Percentiles rank a stretch among this genome's conserved stretches.
These are phyloP conservation scores for Hymenoscyphus occultus DNA, from an alignment of 2,329 filamentous ascomycete genomes.

Conservation along the genomic window DNA sequence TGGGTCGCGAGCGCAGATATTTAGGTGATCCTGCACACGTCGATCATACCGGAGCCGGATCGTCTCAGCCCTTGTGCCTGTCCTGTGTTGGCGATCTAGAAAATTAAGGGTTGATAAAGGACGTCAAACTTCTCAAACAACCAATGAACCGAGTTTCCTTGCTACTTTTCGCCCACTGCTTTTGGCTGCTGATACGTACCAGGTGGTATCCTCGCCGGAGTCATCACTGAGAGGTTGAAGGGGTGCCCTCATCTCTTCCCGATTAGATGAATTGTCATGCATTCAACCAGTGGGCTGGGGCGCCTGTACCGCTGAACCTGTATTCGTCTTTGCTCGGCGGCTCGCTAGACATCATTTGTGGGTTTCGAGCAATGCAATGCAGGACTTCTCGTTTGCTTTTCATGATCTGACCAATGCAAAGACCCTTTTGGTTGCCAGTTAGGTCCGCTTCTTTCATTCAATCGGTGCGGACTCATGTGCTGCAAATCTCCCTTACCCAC, in stretches of 20 bases:
- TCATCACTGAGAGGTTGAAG: background rate
- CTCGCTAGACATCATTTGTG: conserved; percentile 7
- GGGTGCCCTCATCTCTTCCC: background rate
- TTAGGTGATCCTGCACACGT: conserved; percentile 5
- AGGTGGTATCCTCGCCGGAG: background rate
- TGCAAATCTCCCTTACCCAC: background rate
- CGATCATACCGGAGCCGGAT: conserved; percentile 14
- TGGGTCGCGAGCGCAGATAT: background rate
- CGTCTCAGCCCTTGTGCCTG: background rate
- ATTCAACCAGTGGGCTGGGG: conserved; percentile 3
- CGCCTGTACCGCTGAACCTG: conserved; percentile 7
- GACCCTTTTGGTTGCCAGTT: background rate
- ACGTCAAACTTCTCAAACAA: background rate
- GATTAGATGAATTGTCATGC: conserved; percentile 16
- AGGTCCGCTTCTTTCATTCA: background rate
- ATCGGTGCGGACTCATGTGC: background rate
- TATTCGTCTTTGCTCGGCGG: background rate
- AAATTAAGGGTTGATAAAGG: conserved; percentile 14
- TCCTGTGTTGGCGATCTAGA: conserved; percentile 8
- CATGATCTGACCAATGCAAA: background rate
- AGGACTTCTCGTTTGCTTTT: background rate
- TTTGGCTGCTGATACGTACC: background rate
- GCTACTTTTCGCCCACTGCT: background rate
- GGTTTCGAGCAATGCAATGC: background rate
- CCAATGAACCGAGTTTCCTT: background rate